A percentile compares a stretch with the other conserved stretches of the same genome.
Evolutionary conservation across 2,329 filamentous ascomycete species (phyloP).

Genomic region (Ilyonectria mors-panacis): DNA sequence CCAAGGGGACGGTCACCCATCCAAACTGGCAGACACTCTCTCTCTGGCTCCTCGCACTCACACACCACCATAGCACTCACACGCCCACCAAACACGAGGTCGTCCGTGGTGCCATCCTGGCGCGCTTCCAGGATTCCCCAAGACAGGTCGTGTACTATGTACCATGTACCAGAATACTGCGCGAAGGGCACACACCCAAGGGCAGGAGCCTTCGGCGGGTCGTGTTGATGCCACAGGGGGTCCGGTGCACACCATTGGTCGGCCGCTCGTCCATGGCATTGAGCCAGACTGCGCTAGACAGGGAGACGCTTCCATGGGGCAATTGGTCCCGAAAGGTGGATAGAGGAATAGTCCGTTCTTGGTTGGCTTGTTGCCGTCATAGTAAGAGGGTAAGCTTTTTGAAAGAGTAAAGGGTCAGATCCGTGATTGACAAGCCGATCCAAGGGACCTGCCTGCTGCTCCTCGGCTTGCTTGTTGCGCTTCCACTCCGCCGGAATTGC

Average conservation of each 20-base stretch:
- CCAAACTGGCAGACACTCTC: conserved; percentile 12
- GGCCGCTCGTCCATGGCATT: conserved; percentile 47
- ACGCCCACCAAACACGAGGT: conserved; percentile 49
- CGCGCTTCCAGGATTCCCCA: conserved; percentile 49
- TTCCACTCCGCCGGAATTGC: background rate
- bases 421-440: conserved; percentile 13
- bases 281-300: conserved; percentile 51
- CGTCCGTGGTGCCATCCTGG: conserved; percentile 45
- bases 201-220: conserved; percentile 46
- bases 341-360: conserved; percentile 29
- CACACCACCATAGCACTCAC: conserved; percentile 34
- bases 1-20: conserved; percentile 6
- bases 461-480: background rate
- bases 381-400: conserved; percentile 18
- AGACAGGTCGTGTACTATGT: conserved; percentile 35
- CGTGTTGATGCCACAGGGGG: conserved; percentile 47
- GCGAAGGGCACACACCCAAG: conserved; percentile 8
- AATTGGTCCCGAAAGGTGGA: conserved; percentile 29
- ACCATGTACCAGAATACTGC: background rate
- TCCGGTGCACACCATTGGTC: conserved; percentile 47
- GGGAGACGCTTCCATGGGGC: conserved; percentile 36
- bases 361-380: conserved; percentile 15
- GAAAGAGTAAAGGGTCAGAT: conserved; percentile 13
- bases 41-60: conserved; percentile 14
- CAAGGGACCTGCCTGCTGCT: conserved; percentile 15